Evolutionary conservation across 2,329 filamentous ascomycete species (phyloP).

Genomic region (Raffaelea albimanens): DNA sequence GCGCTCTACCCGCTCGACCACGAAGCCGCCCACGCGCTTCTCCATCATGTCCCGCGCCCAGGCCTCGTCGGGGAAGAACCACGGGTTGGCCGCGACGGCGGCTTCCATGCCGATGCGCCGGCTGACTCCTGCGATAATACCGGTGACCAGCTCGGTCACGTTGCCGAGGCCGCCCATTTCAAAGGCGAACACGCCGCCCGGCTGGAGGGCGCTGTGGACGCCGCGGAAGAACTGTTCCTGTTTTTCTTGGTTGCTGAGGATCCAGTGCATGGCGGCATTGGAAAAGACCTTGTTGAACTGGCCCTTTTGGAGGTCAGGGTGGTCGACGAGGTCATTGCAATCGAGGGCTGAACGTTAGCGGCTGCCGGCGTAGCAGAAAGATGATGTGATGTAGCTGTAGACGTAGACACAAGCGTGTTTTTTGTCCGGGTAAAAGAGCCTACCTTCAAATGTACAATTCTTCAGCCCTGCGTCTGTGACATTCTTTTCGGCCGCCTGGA

Average conservation of each 20-base stretch:
- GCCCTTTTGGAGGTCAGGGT: slow-evolving; percentile 24
- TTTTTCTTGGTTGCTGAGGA: slow-evolving; percentile 36
- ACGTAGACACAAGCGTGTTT: neutral
- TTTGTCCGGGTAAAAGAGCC: neutral
- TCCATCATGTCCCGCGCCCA: slow-evolving; percentile 41
- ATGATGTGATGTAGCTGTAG: neutral
- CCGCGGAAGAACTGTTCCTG: slow-evolving; percentile 43
- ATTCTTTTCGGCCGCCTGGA: slow-evolving; percentile 36
- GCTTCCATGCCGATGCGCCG: slow-evolving; percentile 39
- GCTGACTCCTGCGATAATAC: slow-evolving; percentile 43
- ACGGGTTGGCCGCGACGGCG: slow-evolving; percentile 46
- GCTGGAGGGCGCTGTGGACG: slow-evolving; percentile 40
- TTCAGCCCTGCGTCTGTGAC: slow-evolving; percentile 22
- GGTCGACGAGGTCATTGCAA: slow-evolving; percentile 28
- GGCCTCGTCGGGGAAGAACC: slow-evolving; percentile 61
- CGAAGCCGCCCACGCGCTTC: slow-evolving; percentile 34
- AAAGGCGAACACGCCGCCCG: slow-evolving; percentile 51
- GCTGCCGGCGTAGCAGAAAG: neutral
- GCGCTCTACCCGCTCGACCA: slow-evolving; percentile 44
- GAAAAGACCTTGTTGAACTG: slow-evolving; percentile 51
- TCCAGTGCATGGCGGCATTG: slow-evolving; percentile 60
- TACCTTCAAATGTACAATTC: slow-evolving; percentile 14
- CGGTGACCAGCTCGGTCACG: slow-evolving; percentile 51
- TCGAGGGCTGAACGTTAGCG: slow-evolving; percentile 30
- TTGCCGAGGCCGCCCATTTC: slow-evolving; percentile 68